phyloP scores from a whole-genome alignment of 2,329 filamentous ascomycete species.

The Cladorrhinum sp. region DNA sequence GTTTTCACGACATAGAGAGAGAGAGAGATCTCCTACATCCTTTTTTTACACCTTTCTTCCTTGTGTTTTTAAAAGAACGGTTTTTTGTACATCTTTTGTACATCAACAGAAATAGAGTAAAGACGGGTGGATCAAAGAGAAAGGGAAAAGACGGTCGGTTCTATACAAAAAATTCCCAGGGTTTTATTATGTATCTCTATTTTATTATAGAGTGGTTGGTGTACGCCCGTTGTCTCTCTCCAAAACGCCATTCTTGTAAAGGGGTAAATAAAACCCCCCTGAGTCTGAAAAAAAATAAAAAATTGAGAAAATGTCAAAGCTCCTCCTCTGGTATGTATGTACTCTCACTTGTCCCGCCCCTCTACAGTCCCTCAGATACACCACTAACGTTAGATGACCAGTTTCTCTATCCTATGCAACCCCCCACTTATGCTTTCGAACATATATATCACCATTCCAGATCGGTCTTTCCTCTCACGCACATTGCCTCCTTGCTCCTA shows the following conservation, averaged over 20 bases:
- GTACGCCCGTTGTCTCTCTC: not conserved
- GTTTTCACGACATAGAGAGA: slow-evolving; percentile 7
- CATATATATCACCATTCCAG: no score
- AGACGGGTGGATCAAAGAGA: not conserved
- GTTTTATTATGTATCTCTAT: not conserved
- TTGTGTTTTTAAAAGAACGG: not conserved
- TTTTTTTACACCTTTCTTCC: not conserved
- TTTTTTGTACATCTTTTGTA: slow-evolving; percentile 3
- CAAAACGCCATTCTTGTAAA: not conserved
- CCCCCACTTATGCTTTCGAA: no score
- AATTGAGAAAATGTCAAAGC: not conserved
- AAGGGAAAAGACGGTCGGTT: not conserved
- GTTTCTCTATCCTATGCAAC: no score
- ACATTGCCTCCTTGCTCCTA: not conserved
- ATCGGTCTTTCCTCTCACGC: no score
- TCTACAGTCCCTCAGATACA: no score
- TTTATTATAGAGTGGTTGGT: not conserved
- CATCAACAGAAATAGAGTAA: slow-evolving; percentile 6
- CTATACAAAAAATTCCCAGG: not conserved
- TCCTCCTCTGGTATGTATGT: not conserved
- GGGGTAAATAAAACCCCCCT: not conserved
- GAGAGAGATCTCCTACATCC: not conserved
- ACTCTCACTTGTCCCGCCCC: no score
- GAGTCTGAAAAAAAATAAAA: no score
- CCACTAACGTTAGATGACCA: no score